Evolutionary conservation across 257 asterid species (phyloP), one percentile per base, ranked within the genome.

Genomic region (Apocynum venetum): DNA sequence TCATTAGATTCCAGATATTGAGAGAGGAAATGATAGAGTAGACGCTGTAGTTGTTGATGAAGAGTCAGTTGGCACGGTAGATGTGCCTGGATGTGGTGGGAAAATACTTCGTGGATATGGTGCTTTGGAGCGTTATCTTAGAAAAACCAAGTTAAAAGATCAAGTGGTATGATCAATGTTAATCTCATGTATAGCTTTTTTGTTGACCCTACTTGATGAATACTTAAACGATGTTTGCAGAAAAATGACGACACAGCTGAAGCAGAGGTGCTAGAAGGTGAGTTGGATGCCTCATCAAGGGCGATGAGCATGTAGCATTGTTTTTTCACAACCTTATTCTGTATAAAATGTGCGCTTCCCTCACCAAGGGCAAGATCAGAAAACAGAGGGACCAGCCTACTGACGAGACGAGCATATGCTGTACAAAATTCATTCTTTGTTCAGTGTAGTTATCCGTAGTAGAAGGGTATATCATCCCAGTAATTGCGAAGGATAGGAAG

Each of bases 21-120:
- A 88, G 84, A 57, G 83, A 47, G 96, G 89, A 80, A 83, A 78
- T 66, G 92, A 90, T 55, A 88, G 84, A 82, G 86, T 93, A 78
- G 97, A 90, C 68, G 96, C 90, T 19, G 94, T 91, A 76, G 91
- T 93, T 78, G 88, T 93, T 43, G 98, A 93, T 61, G 95, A 89
- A 69, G 97, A 90, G 75, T 93, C 98, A 1, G 86, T 93, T 48
- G 97, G 97, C 57, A 82, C 83, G 43, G 71, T 52, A 61, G 83
- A 85, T 72, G 79, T 48, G 76, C 84, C 87, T 79, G 97, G 97
- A 52, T 87, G 91, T 84, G 97, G 95, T 47, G 98, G 90, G 5
- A 93, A 93, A 82, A 57, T 93, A 76, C 98, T 93, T 60, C 80
- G 82, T 15, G 98, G 97, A 51, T 89, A 90, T 40, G 92, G 93